Evolutionary conservation across 2,329 filamentous ascomycete species (phyloP).

Genomic region (Parascedosporium putredinis): DNA sequence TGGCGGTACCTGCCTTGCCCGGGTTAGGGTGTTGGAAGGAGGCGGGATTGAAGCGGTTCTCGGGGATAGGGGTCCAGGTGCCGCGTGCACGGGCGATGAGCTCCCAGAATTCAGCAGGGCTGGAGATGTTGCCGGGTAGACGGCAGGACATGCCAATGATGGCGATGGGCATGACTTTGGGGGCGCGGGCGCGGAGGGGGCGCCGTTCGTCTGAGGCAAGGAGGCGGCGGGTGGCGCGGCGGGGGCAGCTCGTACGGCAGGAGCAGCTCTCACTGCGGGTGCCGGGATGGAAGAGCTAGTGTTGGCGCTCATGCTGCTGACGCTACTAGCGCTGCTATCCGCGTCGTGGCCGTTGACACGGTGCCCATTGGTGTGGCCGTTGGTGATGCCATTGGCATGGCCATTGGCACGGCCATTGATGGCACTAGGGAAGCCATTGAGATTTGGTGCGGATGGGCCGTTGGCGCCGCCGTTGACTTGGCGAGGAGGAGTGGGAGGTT

Average conservation of each 20-base stretch:
- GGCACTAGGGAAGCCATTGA: neutral
- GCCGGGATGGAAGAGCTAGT: too few species aligned
- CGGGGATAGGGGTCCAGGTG: conserved; percentile 30
- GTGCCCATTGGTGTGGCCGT: conserved; percentile 7
- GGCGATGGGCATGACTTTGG: conserved; percentile 29
- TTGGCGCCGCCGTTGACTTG: too few species aligned
- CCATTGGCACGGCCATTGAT: neutral
- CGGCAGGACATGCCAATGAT: conserved; percentile 38
- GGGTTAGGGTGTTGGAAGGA: conserved; percentile 32
- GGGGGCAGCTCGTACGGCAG: too few species aligned
- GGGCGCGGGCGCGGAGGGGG: neutral
- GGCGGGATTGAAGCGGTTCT: conserved; percentile 35
- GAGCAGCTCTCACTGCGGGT: too few species aligned
- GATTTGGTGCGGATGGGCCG: neutral
- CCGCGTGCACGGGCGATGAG: conserved; percentile 28
- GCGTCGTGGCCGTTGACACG: neutral
- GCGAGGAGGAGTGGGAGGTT: neutral
- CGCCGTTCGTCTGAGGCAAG: conserved; percentile 8
- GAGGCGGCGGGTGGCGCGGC: conserved; percentile 3
- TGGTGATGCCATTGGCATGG: neutral
- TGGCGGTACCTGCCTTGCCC: conserved; percentile 29
- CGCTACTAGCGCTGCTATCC: neutral
- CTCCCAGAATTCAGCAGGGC: conserved; percentile 33
- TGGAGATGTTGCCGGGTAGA: conserved; percentile 31
- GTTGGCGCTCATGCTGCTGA: neutral